phyloP scores from a whole-genome alignment of 768 basidiomycete genomes.

The Amanita brunnescens region DNA sequence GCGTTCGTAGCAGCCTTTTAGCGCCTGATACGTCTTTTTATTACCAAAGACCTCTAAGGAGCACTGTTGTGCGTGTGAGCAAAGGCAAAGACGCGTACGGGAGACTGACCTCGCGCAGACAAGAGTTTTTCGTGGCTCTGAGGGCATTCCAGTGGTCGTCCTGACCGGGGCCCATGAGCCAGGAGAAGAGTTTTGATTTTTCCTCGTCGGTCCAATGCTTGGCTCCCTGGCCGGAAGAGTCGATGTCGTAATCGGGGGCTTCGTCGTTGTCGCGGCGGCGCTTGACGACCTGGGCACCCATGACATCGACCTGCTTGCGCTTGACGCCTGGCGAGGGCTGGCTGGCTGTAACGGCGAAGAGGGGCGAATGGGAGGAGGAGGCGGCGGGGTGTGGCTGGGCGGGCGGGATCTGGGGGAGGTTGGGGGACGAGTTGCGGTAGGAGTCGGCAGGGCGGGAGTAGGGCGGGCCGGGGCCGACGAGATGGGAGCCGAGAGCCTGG shows the following conservation, averaged over 20 bases:
- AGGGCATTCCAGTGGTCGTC: slow-evolving; percentile 77
- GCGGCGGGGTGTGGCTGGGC: slow-evolving; percentile 25
- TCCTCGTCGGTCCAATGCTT: slow-evolving; percentile 86
- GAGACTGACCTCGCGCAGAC: slow-evolving; percentile 58
- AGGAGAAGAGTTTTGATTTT: slow-evolving; percentile 67
- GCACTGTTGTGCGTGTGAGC: slow-evolving; percentile 36
- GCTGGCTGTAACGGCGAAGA: slow-evolving; percentile 26
- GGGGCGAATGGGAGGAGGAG: slow-evolving; percentile 27
- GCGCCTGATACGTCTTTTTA: slow-evolving; percentile 76
- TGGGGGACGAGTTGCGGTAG: slow-evolving; percentile 31
- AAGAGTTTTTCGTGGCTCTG: slow-evolving; percentile 74
- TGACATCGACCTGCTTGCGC: slow-evolving; percentile 42
- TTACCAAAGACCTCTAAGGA: slow-evolving; percentile 60
- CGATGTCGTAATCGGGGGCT: slow-evolving; percentile 33
- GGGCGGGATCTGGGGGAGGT: slow-evolving; percentile 24
- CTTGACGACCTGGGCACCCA: slow-evolving; percentile 31
- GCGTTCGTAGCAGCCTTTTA: slow-evolving; percentile 81
- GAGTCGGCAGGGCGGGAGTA: slow-evolving; percentile 15
- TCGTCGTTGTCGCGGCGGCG: slow-evolving; percentile 40
- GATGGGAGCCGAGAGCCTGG: slow-evolving; percentile 50
- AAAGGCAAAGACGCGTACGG: neutral
- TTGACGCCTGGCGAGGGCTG: slow-evolving; percentile 32
- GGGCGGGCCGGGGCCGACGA: slow-evolving; percentile 26
- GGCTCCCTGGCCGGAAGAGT: slow-evolving; percentile 49
- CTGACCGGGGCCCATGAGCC: slow-evolving; percentile 64